These are phyloP conservation scores for Cardamine resedifolia DNA, from an alignment of 345 rosid genomes.

Conservation along the genomic window DNA sequence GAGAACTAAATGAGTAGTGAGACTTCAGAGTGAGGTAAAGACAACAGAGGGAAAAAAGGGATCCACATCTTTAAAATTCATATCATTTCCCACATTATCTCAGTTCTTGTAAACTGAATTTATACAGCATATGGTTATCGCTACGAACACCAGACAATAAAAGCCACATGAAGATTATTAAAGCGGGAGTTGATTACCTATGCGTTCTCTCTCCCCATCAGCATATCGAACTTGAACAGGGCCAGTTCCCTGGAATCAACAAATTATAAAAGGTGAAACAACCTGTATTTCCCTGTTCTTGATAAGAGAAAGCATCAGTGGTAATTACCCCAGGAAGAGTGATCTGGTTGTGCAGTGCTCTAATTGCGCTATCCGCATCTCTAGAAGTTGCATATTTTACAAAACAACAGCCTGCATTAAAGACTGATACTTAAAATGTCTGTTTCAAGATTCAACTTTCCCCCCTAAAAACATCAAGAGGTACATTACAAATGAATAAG, in stretches of 20 bases:
- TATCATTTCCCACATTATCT: constrained; percentile 10
- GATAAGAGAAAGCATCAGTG: constrained; percentile 13
- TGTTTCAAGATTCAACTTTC: constrained; percentile 35
- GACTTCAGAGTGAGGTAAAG: constrained; percentile 21
- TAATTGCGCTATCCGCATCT: constrained; percentile 96
- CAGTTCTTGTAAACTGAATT: constrained; percentile 12
- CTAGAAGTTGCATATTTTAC: constrained; percentile 87
- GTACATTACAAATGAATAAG: constrained; percentile 24
- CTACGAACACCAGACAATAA: constrained; percentile 17
- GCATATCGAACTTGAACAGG: constrained; percentile 99
- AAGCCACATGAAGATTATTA: constrained; percentile 13
- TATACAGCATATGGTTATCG: constrained; percentile 9
- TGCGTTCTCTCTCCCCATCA: constrained; percentile 97
- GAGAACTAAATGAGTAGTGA: constrained; percentile 19
- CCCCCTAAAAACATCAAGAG: constrained; percentile 23
- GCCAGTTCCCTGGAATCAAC: constrained; percentile 72
- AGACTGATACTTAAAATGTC: constrained; percentile 45
- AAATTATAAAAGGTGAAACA: constrained; percentile 21
- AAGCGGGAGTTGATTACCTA: constrained; percentile 54
- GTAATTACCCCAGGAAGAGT: constrained; percentile 89
- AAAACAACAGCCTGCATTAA: constrained; percentile 96
- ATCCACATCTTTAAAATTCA: not conserved
- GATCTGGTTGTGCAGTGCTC: constrained; percentile 89
- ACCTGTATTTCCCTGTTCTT: constrained; percentile 6
- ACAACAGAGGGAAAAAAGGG: not conserved